These are phyloP conservation scores for Calcarisporium arbuscula DNA, from an alignment of 2,329 filamentous ascomycete species.

Conservation along the genomic window DNA sequence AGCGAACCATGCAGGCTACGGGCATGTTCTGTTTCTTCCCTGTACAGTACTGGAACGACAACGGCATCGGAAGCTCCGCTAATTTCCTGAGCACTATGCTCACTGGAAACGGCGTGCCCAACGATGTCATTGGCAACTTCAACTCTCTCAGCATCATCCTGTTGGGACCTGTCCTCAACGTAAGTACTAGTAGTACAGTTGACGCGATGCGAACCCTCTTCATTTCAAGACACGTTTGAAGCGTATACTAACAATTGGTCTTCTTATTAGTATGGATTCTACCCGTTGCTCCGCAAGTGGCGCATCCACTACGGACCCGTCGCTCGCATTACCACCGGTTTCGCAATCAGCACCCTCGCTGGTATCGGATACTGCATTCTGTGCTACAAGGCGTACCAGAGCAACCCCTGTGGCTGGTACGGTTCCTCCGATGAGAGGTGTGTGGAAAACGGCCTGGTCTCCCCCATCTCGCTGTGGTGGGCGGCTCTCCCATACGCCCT, in stretches of 20 bases:
- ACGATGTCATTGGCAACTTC: constrained; percentile 55
- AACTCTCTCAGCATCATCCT: constrained; percentile 55
- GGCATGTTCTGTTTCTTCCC: constrained; percentile 36
- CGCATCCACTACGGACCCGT: constrained; percentile 53
- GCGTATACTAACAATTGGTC: not conserved
- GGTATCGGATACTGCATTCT: constrained; percentile 52
- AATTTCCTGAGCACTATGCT: constrained; percentile 35
- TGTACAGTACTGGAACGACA: constrained; percentile 33
- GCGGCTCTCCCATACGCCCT: constrained; percentile 17
- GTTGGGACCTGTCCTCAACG: constrained; percentile 19
- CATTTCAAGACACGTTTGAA: no score
- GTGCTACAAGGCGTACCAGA: constrained; percentile 53
- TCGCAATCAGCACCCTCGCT: constrained; percentile 39
- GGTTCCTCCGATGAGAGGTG: constrained; percentile 16
- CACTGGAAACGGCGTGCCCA: constrained; percentile 44
- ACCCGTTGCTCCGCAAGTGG: constrained; percentile 45
- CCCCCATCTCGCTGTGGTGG: constrained; percentile 19
- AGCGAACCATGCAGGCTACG: constrained; percentile 40
- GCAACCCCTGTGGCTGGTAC: constrained; percentile 37
- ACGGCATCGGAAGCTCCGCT: constrained; percentile 26
- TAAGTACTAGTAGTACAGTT: no score
- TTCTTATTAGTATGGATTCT: constrained; percentile 30
- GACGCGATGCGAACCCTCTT: not conserved
- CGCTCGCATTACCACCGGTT: constrained; percentile 50
- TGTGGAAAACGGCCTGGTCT: constrained; percentile 16